These are phyloP conservation scores for Trametes meyenii DNA, from an alignment of 768 basidiomycete species.

Conservation along the genomic window DNA sequence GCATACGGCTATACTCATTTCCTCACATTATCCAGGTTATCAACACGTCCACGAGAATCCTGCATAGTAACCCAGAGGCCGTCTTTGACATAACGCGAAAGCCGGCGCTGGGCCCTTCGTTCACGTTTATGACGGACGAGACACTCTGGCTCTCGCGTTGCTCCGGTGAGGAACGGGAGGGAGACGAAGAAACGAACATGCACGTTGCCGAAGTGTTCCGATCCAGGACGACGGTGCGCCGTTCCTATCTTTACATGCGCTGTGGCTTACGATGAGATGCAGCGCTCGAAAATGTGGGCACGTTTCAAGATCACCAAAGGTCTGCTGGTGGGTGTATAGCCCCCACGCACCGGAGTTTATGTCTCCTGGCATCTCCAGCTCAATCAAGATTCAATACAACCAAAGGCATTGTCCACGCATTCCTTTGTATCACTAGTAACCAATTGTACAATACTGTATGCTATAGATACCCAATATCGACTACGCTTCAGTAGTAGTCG, in stretches of 20 bases:
- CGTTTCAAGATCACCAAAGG: conserved; percentile 37
- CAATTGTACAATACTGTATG: conserved; percentile 16
- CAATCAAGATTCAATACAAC: background rate
- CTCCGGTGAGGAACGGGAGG: background rate
- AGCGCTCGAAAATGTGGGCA: conserved; percentile 46
- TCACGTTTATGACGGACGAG: conserved; percentile 70
- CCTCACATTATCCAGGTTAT: conserved; percentile 48
- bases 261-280: background rate
- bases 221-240: conserved; percentile 31
- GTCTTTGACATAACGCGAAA: conserved; percentile 50
- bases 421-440: background rate
- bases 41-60: conserved; percentile 55
- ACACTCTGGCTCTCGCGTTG: conserved; percentile 66
- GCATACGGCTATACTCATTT: background rate
- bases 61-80: conserved; percentile 28
- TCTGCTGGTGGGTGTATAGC: conserved; percentile 7
- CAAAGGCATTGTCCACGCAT: conserved; percentile 9
- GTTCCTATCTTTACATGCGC: background rate
- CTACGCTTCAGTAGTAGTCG: conserved; percentile 22
- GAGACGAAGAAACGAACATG: conserved; percentile 6
- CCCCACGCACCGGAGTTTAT: background rate
- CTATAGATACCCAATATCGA: conserved; percentile 2
- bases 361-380: too few relatives aligned
- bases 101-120: conserved; percentile 77
- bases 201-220: conserved; percentile 33